Evolutionary conservation across 495 filamentous ascomycete genomes (phyloP).

Genomic region (Penicillium bialowiezense): DNA sequence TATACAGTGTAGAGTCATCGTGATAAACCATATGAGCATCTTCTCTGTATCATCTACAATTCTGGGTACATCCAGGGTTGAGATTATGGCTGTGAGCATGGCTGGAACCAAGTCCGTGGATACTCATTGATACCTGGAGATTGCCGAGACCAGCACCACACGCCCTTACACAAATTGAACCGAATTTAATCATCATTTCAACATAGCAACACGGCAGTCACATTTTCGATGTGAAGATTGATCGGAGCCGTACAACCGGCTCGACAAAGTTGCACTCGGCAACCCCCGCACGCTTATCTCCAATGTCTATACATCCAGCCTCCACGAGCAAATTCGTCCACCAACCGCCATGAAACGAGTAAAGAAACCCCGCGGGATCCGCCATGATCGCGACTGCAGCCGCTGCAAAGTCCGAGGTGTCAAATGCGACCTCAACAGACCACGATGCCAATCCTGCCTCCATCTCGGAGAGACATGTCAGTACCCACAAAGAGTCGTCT

Average conservation of each 20-base stretch:
- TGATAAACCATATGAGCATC: too few relatives aligned
- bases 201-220: too few relatives aligned
- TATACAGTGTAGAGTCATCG: too few relatives aligned
- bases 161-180: too few relatives aligned
- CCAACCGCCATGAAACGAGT: slow-evolving; percentile 8
- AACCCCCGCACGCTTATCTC: slow-evolving; percentile 2
- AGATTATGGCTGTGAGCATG: too few relatives aligned
- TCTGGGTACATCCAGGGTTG: too few relatives aligned
- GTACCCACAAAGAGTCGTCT: slow-evolving; percentile 34
- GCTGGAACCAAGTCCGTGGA: too few relatives aligned
- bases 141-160: too few relatives aligned
- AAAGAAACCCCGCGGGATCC: slow-evolving; percentile 36
- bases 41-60: too few relatives aligned
- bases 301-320: not conserved
- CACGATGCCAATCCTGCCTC: slow-evolving; percentile 27
- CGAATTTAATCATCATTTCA: too few relatives aligned
- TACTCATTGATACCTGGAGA: too few relatives aligned
- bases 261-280: not conserved
- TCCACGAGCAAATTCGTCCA: not conserved
- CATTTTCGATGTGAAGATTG: not conserved
- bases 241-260: not conserved
- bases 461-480: slow-evolving; percentile 21
- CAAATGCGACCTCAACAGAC: slow-evolving; percentile 36
- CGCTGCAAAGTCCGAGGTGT: slow-evolving; percentile 25
- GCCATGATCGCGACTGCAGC: slow-evolving; percentile 32